phyloP scores from a whole-genome alignment of 2,329 filamentous ascomycete genomes.

The Endocalyx cinctus region DNA sequence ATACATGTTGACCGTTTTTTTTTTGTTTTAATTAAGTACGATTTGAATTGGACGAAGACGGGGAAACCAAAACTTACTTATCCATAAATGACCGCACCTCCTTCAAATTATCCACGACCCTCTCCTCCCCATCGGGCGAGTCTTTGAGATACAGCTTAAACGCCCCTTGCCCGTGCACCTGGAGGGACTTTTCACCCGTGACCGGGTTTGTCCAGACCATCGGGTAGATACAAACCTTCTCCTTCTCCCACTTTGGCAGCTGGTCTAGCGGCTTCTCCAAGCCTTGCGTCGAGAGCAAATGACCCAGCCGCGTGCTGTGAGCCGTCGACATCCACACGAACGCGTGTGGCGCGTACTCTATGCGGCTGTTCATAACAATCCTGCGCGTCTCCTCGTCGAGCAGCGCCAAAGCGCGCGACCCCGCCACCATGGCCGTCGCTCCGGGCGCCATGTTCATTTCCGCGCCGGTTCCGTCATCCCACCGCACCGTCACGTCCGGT shows the following conservation, averaged over 20 bases:
- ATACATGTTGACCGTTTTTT: no score
- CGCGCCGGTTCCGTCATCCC: constrained; percentile 30
- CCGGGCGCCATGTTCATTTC: constrained; percentile 29
- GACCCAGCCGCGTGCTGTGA: constrained; percentile 27
- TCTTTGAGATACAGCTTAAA: constrained; percentile 29
- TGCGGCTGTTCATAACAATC: constrained; percentile 25
- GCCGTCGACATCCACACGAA: constrained; percentile 34
- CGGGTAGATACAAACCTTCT: constrained; percentile 29
- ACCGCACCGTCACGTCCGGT: no score
- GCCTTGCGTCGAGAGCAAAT: constrained; percentile 23
- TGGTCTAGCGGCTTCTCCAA: constrained; percentile 24
- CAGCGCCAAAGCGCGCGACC: constrained; percentile 18
- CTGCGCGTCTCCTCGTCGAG: constrained; percentile 21
- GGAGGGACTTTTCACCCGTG: constrained; percentile 22
- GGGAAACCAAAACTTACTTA: constrained; percentile 16
- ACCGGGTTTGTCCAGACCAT: constrained; percentile 34
- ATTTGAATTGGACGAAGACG: no score
- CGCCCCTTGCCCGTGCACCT: constrained; percentile 32
- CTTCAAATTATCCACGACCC: constrained; percentile 20
- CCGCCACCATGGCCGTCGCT: constrained; percentile 28
- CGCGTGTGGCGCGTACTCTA: constrained; percentile 32
- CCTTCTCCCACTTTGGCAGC: constrained; percentile 23
- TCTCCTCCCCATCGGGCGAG: constrained; percentile 19
- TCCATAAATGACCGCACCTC: constrained; percentile 27
- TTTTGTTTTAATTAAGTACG: no score